phyloP scores from a whole-genome alignment of 345 rosid species.

The Eutrema heterophyllum region DNA sequence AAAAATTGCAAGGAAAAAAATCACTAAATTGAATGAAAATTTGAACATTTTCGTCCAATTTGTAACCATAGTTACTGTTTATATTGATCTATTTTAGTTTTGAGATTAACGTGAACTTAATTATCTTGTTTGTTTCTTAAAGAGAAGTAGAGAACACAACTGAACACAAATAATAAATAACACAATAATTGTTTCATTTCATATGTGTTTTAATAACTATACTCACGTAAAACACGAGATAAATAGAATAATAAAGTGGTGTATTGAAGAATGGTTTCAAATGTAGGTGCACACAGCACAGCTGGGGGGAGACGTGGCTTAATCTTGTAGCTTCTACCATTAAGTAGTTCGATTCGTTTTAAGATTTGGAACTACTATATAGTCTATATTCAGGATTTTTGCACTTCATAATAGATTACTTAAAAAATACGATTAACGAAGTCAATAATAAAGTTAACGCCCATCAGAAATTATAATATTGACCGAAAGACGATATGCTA shows the following conservation, averaged over 20 bases:
- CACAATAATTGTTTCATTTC: not conserved
- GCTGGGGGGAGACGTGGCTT: not conserved
- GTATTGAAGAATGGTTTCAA: not conserved
- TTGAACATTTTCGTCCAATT: not conserved
- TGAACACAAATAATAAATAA: no score
- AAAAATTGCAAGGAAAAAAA: not conserved
- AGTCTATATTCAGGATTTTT: no score
- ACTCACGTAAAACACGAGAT: not conserved
- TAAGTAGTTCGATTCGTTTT: not conserved
- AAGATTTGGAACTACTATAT: no score
- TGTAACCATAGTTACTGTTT: not conserved
- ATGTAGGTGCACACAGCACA: not conserved
- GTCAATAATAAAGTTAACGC: not conserved
- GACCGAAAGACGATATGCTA: no score
- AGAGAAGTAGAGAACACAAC: no score
- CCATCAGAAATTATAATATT: not conserved
- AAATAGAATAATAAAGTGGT: not conserved
- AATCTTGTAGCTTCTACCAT: not conserved
- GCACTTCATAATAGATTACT: no score
- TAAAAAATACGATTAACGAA: no score
- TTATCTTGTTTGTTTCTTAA: not conserved
- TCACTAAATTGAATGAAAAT: not conserved
- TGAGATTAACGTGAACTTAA: not conserved
- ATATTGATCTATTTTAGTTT: not conserved
- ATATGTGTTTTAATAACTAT: not conserved